These are phyloP conservation scores for Xylaria intraflava DNA, from an alignment of 495 filamentous ascomycete genomes.

Conservation along the genomic window DNA sequence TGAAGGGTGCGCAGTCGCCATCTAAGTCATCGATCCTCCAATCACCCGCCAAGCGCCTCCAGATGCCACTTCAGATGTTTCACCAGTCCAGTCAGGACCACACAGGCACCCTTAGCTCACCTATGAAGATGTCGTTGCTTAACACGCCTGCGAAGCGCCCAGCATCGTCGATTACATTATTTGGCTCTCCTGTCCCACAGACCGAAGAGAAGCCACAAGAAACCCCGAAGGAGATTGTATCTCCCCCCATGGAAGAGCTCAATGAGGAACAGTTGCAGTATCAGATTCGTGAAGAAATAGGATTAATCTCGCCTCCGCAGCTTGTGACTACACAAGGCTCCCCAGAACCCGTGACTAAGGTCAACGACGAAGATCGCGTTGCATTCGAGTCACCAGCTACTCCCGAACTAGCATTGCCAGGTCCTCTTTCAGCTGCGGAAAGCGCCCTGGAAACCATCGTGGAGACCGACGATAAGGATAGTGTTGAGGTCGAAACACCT, in stretches of 20 bases:
- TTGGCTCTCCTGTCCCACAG: slow-evolving; percentile 4
- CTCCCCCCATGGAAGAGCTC: not conserved
- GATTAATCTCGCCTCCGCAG: not conserved
- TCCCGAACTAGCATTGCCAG: slow-evolving; percentile 34
- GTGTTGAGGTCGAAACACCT: slow-evolving; percentile 25
- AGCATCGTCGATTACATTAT: slow-evolving; percentile 22
- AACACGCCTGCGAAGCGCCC: slow-evolving; percentile 21
- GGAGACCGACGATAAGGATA: slow-evolving; percentile 9
- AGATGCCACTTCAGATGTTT: slow-evolving; percentile 35
- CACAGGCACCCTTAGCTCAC: slow-evolving; percentile 12
- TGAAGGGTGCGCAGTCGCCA: slow-evolving; percentile 14
- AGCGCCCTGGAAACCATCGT: not conserved
- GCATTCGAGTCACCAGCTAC: not conserved
- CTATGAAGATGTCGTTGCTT: slow-evolving; percentile 21
- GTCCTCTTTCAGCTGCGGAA: slow-evolving; percentile 39
- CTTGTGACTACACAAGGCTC: not conserved
- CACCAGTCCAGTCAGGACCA: slow-evolving; percentile 25
- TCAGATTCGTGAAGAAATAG: slow-evolving; percentile 6
- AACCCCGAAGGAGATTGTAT: slow-evolving; percentile 3
- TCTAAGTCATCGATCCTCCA: slow-evolving; percentile 38
- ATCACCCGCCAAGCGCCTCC: slow-evolving; percentile 43
- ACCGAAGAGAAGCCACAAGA: slow-evolving; percentile 7
- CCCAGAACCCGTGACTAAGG: slow-evolving; percentile 3
- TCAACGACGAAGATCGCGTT: slow-evolving; percentile 10
- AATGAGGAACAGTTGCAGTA: slow-evolving; percentile 4